These are phyloP conservation scores for Entomortierella parvispora DNA, from an alignment of 192 early-diverging fungal species.

Conservation along the genomic window DNA sequence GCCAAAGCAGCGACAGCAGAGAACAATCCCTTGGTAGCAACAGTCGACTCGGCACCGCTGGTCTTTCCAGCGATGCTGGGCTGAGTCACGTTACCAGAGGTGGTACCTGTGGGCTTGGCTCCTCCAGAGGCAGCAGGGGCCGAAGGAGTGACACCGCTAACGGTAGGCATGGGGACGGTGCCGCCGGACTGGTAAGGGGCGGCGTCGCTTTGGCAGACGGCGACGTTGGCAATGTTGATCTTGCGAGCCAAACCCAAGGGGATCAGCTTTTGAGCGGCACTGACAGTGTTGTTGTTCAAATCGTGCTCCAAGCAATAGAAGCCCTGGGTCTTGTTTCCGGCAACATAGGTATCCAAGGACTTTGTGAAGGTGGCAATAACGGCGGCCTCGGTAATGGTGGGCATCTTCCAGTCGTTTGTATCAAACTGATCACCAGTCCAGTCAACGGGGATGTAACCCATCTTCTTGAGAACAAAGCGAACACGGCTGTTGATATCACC, in stretches of 20 bases:
- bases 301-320: conserved; percentile 49
- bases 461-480: conserved; percentile 44
- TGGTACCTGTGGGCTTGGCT: no score
- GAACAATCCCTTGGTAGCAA: background rate
- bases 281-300: conserved; percentile 14
- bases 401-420: conserved; percentile 60
- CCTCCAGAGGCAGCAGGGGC: background rate
- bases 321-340: conserved; percentile 39
- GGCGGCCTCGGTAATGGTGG: conserved; percentile 8
- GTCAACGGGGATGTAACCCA: conserved; percentile 26
- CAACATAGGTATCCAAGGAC: conserved; percentile 18
- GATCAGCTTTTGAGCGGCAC: conserved; percentile 25
- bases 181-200: conserved; percentile 22
- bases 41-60: background rate
- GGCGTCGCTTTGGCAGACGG: conserved; percentile 20
- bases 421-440: conserved; percentile 49
- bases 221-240: conserved; percentile 27
- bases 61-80: conserved; percentile 9
- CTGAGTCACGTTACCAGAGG: background rate
- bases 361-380: conserved; percentile 12
- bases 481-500: conserved; percentile 65
- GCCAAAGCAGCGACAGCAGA: conserved; percentile 7
- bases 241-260: conserved; percentile 25
- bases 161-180: conserved; percentile 21
- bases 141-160: conserved; percentile 8